phyloP scores from a whole-genome alignment of 306 rosid genomes.

The Carpinus viminea region DNA sequence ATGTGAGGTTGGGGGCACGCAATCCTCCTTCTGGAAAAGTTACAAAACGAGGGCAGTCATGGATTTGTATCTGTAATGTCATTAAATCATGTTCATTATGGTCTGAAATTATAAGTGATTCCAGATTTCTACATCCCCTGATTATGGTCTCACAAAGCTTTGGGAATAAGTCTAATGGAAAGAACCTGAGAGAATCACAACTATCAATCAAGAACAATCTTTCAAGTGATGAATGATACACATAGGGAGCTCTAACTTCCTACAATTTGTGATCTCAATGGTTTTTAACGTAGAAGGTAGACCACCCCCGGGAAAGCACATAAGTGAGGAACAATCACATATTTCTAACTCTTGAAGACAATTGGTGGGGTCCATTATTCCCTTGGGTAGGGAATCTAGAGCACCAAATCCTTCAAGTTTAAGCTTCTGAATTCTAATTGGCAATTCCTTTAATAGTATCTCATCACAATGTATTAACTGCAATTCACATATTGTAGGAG shows the following conservation, averaged over 20 bases:
- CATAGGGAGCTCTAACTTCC: background rate
- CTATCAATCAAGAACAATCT: background rate
- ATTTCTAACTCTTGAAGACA: background rate
- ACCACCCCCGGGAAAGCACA: background rate
- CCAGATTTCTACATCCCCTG: conserved; percentile 13
- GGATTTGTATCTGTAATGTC: conserved; percentile 5
- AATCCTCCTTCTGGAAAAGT: background rate
- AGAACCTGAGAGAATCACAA: background rate
- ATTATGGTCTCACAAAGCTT: background rate
- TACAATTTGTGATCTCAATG: background rate
- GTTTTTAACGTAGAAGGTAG: background rate
- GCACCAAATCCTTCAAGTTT: too few relatives aligned
- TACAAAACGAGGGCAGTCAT: conserved; percentile 15
- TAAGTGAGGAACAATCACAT: background rate
- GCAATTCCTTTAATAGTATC: too few relatives aligned
- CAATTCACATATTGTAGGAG: too few relatives aligned
- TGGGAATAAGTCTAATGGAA: conserved; percentile 4
- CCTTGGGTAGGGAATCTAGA: background rate
- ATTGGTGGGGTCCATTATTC: background rate
- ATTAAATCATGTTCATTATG: background rate
- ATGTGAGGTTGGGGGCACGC: background rate
- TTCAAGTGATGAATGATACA: background rate
- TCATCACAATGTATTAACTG: too few relatives aligned
- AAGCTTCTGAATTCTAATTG: too few relatives aligned
- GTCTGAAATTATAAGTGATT: background rate